Base-by-base conservation (phyloP, 163 green algal genomes). In the Coccomyxa subellipsoidea region DNA sequence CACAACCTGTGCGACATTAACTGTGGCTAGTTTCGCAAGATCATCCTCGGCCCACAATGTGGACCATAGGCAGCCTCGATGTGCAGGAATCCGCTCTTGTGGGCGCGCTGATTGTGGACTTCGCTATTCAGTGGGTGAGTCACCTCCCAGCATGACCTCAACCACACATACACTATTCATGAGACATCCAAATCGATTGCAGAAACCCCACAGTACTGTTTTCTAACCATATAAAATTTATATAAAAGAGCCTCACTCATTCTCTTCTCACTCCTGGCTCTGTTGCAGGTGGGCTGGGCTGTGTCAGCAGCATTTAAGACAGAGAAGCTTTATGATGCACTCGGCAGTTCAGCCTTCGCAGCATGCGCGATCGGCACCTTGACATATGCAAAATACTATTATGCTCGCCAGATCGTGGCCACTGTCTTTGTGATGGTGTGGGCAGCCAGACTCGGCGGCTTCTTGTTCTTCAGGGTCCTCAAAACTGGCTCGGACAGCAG, bases 321-420 rank as follows among this genome's bases (percentile, higher is more conserved):
- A 18, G 93, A 97, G 81, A 93, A 93, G 85, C 92, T 95, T 53
- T 97, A 94, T 81, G 93, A 97, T 82, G 47, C 89, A 36, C 82
- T 94, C 6, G 93, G 93, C 27, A 90, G 70, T 32, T 54, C 87
- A 1, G 87, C 88, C 27, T 97, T 95, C 80, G 75, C 91, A 3
- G 81, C 78, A 3, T 77, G 94, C 0, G 87, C 91, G 0, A 66
- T 89, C 0, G 88, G 84, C 25, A 90, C 88, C 1, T 79, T 95
- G 31, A 40, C 85, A 0, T 76, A 86, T 32, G 75, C 80, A 18
- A 79, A 85, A 1, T 80, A 76, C 39, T 85, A 85, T 69, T 79
- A 85, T 15, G 77, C 86, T 0, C 81, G 89, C n/a, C 87, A 94
- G 85, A 82, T 91, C 0, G 37, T 92, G 23, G 86, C 91, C 9